Base-by-base conservation (phyloP, 495 filamentous ascomycete genomes). In the Penicillium egyptiacum region DNA sequence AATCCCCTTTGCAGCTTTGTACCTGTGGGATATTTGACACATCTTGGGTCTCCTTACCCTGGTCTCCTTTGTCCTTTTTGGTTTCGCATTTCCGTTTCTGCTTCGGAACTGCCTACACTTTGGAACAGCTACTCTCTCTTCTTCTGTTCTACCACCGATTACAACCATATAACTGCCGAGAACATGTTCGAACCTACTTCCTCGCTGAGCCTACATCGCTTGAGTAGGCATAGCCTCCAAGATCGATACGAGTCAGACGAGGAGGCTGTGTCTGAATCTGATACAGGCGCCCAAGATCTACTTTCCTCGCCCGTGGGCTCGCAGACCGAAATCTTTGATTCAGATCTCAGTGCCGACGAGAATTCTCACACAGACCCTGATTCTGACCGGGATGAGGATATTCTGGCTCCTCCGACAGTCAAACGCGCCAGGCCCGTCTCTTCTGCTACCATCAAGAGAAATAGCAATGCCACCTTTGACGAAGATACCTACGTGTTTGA, bases 241-340 rank as follows among this genome's bases (percentile, higher is more conserved):
- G 69, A 67, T 26, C 69, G 65, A 20, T 78, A 78, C 50, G 74
- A 78, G 30, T 78, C 75, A 8, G 75, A 78, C 20, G 75, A 78
- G 55, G 75, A 78, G 53, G 73, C 71, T 42, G 65, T 72, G 4
- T 79, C 75, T 10, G 75, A 76, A 54, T 70, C 74, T 0, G 74
- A 77, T 50, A 57, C 64, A 33, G 68, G 73, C 14, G 63, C 61
- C 14, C 68, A 72, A 3, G 73, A 75, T 41, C 58, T 71, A 55
- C 60, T 70, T 3, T 72, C 70, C 22, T 73, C 74, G 33, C 66
- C 69, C 6, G 56, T 71, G 43, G 63, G 71, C 20, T 55, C 69
- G 6, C 65, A 65, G 54, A 58, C 63, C 17, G 66, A 37, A 19
- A 57, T 53, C 17, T 69, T 67, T 39, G 73, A 72, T 50, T 70